phyloP scores from a whole-genome alignment of 495 filamentous ascomycete species.

The Parachaetomium inaequale region DNA sequence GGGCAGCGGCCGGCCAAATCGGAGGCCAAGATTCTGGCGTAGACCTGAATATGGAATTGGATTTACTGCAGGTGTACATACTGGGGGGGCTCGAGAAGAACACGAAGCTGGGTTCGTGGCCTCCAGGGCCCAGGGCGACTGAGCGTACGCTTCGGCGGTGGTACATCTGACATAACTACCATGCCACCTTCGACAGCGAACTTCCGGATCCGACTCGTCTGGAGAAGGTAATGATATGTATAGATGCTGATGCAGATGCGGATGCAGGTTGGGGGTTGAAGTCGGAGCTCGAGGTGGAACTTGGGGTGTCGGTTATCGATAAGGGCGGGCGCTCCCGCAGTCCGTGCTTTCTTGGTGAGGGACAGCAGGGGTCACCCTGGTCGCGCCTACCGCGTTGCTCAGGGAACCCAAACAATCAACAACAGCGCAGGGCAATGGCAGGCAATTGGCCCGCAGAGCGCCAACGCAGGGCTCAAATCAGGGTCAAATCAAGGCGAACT shows the following conservation, averaged over 20 bases:
- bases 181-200: too few species aligned
- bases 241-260: too few species aligned
- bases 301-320: neutral
- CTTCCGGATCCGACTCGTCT: too few species aligned
- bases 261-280: neutral
- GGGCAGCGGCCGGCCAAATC: constrained; percentile 70
- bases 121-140: too few species aligned
- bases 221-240: too few species aligned
- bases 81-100: neutral
- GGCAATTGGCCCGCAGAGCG: constrained; percentile 28
- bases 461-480: constrained; percentile 21
- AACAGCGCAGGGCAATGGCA: constrained; percentile 15
- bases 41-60: neutral
- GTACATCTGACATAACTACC: too few species aligned
- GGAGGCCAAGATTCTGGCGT: constrained; percentile 60
- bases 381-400: constrained; percentile 27
- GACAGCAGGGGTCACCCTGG: constrained; percentile 18
- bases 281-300: neutral
- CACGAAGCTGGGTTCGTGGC: too few species aligned
- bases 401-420: constrained; percentile 31
- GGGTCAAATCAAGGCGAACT: neutral
- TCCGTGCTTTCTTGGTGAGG: neutral
- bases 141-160: too few species aligned
- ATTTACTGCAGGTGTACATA: neutral
- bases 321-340: constrained; percentile 13